Evolutionary conservation across 2,329 filamentous ascomycete species (phyloP).

Genomic region (Cladorrhinum sp.): DNA sequence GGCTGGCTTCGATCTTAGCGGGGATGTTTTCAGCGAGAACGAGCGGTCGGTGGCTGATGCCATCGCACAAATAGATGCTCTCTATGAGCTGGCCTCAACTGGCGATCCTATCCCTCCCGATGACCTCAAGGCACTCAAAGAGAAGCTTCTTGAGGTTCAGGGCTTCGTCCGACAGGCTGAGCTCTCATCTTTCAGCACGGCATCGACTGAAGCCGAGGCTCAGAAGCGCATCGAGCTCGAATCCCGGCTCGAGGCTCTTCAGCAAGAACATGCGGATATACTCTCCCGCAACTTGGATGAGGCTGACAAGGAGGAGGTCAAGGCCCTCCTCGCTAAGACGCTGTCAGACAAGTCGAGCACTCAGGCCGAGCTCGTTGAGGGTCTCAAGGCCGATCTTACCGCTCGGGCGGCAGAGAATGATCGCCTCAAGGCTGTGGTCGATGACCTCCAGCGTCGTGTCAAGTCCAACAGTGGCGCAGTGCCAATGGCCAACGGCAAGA

Average conservation of each 20-base stretch:
- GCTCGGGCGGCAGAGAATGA: constrained; percentile 79
- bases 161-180: constrained; percentile 91
- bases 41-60: constrained; percentile 80
- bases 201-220: constrained; percentile 61
- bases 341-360: constrained; percentile 73
- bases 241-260: constrained; percentile 67
- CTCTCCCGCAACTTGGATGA: constrained; percentile 76
- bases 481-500: constrained; percentile 78
- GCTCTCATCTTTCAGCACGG: constrained; percentile 70
- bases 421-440: constrained; percentile 75
- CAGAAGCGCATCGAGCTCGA: constrained; percentile 75
- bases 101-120: constrained; percentile 81
- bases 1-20: constrained; percentile 93
- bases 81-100: constrained; percentile 71
- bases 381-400: constrained; percentile 71
- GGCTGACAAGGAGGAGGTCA: constrained; percentile 79
- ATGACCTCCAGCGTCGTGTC: constrained; percentile 71
- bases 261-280: constrained; percentile 80
- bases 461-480: constrained; percentile 56
- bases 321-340: constrained; percentile 71
- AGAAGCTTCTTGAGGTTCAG: constrained; percentile 82
- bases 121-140: constrained; percentile 72
- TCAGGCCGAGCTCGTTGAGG: constrained; percentile 69
- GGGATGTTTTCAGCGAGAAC: constrained; percentile 90
- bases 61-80: constrained; percentile 75